A percentile compares a stretch with the other conserved stretches of the same genome.
Conservation (phyloP, 1,139 yeast species). For the Candida tropicalis region DNA sequence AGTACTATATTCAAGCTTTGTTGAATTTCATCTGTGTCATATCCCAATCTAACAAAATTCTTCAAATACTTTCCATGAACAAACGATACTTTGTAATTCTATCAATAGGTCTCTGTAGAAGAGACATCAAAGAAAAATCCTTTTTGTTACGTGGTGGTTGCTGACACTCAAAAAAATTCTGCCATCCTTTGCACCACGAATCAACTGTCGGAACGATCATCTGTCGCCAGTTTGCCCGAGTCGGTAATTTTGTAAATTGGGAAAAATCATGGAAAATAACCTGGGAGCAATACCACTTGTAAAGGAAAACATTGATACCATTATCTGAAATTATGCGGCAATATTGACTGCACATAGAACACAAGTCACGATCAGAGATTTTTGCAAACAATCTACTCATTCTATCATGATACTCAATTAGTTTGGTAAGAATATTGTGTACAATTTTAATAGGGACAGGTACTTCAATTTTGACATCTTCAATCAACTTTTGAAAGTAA, state of each 20-base stretch:
- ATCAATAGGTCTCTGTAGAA: conserved; percentile 56
- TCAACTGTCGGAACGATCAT: conserved; percentile 1
- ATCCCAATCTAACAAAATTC: conserved; percentile 14
- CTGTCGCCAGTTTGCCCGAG: conserved; percentile 2
- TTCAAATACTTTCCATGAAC: conserved; percentile 45
- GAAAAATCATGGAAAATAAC: conserved; percentile 8
- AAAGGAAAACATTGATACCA: conserved; percentile 15
- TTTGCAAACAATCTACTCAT: conserved; percentile 3
- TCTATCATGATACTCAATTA: conserved; percentile 14
- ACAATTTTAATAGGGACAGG: conserved; percentile 29
- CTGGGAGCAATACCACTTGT: conserved; percentile 14
- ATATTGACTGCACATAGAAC: not conserved
- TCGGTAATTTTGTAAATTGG: not conserved
- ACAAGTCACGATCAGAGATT: not conserved
- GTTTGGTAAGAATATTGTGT: conserved; percentile 20
- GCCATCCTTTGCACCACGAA: conserved; percentile 34
- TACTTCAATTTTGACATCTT: conserved; percentile 22
- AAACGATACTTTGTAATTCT: conserved; percentile 55
- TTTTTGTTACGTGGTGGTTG: conserved; percentile 31
- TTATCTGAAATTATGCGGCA: conserved; percentile 7
- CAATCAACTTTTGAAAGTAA: conserved; percentile 37
- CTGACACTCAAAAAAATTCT: conserved; percentile 43
- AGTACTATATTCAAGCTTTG: conserved; percentile 6
- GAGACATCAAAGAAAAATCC: conserved; percentile 52
- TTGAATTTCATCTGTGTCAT: conserved; percentile 2